These are phyloP conservation scores for Aureobasidium uvarum DNA, from an alignment of 2,329 filamentous ascomycete species.

Conservation along the genomic window DNA sequence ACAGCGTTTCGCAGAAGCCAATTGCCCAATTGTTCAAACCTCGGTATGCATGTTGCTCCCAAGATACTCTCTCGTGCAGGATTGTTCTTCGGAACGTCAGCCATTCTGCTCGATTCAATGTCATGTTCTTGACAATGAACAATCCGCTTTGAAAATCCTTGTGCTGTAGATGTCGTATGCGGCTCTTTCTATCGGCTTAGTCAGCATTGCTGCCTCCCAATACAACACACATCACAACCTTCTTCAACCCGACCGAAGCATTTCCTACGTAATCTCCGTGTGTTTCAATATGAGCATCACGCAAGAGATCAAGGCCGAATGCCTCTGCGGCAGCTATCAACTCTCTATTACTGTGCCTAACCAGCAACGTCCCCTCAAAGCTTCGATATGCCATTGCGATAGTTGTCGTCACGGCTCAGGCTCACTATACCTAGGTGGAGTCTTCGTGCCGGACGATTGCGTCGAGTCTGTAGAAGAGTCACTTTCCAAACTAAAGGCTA, in stretches of 20 bases:
- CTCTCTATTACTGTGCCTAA: not conserved
- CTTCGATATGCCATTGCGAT: conserved; percentile 16
- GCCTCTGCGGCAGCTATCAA: conserved; percentile 19
- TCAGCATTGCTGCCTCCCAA: conserved; percentile 10
- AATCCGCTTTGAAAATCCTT: not conserved
- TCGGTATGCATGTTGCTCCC: no score
- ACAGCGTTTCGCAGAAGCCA: no score
- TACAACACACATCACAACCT: not conserved
- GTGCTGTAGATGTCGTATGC: not conserved
- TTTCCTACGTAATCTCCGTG: no score
- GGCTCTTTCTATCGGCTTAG: not conserved
- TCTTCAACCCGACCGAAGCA: not conserved
- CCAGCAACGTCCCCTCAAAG: conserved; percentile 6
- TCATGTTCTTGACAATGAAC: not conserved
- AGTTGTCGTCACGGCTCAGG: conserved; percentile 14
- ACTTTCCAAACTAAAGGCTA: conserved; percentile 43
- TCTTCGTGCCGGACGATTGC: conserved; percentile 26
- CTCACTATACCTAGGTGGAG: conserved; percentile 38
- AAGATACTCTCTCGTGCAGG: no score
- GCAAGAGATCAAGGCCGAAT: not conserved
- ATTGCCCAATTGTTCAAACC: no score
- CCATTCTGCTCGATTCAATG: not conserved
- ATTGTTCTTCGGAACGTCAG: not conserved
- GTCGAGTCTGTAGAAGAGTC: conserved; percentile 34
- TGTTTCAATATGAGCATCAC: not conserved